These are phyloP conservation scores for Pleodorina starrii DNA, from an alignment of 139 green algal species.

Conservation along the genomic window DNA sequence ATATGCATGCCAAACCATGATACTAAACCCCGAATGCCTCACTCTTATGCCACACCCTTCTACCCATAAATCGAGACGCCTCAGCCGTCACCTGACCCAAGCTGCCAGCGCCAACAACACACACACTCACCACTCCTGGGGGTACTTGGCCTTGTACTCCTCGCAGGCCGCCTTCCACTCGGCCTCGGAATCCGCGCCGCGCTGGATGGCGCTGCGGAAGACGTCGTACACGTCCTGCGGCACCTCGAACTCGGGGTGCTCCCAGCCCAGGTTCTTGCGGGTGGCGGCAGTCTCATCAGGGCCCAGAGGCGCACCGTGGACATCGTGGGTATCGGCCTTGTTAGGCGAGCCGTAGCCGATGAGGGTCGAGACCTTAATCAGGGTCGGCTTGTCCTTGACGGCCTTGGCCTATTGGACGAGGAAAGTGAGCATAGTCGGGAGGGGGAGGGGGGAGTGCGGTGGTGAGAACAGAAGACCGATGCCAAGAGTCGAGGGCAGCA, in stretches of 20 bases:
- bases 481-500: no score
- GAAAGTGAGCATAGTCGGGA: not conserved
- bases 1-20: no score
- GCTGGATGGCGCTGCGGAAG: conserved; percentile 58
- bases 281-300: conserved; percentile 94
- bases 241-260: conserved; percentile 94
- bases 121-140: conserved; percentile 77
- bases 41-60: no score
- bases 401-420: conserved; percentile 83
- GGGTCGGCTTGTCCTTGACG: conserved; percentile 96
- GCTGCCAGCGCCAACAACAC: no score
- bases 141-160: conserved; percentile 86
- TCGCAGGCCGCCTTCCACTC: conserved; percentile 83
- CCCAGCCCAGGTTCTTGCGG: conserved; percentile 96
- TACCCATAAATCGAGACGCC: no score
- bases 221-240: conserved; percentile 84
- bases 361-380: conserved; percentile 98
- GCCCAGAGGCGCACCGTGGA: conserved; percentile 97
- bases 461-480: no score
- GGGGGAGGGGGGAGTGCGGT: no score
- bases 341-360: conserved; percentile 99
- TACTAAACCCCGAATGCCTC: no score
- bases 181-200: conserved; percentile 78
- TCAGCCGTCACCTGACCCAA: no score
- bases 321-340: conserved; percentile 97